These are phyloP conservation scores for Phytophthora megakarya DNA, from an alignment of 352 stramenopile genomes.

Conservation along the genomic window DNA sequence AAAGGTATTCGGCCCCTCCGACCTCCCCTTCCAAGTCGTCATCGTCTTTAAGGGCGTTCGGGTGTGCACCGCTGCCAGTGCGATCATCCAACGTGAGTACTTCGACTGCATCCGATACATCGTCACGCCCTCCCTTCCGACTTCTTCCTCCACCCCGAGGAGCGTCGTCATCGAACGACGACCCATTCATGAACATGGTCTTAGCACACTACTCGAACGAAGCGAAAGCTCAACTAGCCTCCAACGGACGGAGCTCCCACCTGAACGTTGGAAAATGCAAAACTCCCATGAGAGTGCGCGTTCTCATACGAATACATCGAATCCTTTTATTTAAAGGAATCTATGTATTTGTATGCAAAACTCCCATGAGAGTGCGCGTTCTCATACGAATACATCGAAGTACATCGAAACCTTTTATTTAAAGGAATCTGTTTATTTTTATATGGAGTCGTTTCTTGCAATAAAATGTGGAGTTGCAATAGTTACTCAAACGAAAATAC, in stretches of 20 bases:
- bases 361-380: slow-evolving; percentile 1
- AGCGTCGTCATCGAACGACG: slow-evolving; percentile 72
- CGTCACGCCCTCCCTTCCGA: slow-evolving; percentile 37
- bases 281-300: slow-evolving; percentile 9
- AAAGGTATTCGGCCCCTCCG: slow-evolving; percentile 57
- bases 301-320: not conserved
- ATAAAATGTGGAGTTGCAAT: too few relatives aligned
- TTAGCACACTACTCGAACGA: not conserved
- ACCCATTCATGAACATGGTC: slow-evolving; percentile 87
- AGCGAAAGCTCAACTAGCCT: slow-evolving; percentile 34
- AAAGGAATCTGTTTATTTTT: too few relatives aligned
- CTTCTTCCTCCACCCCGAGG: slow-evolving; percentile 20
- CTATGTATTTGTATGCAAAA: too few relatives aligned
- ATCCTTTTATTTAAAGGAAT: too few relatives aligned
- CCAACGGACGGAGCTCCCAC: not conserved
- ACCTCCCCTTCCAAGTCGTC: slow-evolving; percentile 70
- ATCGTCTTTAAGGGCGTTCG: slow-evolving; percentile 82
- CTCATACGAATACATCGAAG: not conserved
- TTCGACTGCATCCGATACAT: slow-evolving; percentile 64
- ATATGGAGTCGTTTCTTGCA: too few relatives aligned
- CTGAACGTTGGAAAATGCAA: slow-evolving; percentile 14
- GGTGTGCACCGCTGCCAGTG: slow-evolving; percentile 43
- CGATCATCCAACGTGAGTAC: slow-evolving; percentile 67
- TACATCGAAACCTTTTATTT: too few relatives aligned
- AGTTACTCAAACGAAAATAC: too few relatives aligned